Evolutionary conservation across 2,329 filamentous ascomycete genomes (phyloP).

Genomic region (Verticillium longisporum): DNA sequence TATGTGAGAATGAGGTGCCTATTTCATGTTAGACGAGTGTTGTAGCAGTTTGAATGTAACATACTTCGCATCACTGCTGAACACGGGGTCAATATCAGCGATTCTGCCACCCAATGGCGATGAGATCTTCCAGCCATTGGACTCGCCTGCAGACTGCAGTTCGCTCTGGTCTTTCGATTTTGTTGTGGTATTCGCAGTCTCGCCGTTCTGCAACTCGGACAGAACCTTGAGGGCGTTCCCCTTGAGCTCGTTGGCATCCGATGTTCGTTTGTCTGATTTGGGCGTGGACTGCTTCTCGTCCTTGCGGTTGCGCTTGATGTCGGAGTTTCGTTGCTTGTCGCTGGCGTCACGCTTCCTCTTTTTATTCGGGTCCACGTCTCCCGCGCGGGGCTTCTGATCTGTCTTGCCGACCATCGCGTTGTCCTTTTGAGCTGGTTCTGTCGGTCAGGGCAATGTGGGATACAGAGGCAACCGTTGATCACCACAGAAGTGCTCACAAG

Average conservation of each 20-base stretch:
- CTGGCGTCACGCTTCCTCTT: constrained; percentile 41
- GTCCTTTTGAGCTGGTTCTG: neutral
- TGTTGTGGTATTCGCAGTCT: neutral
- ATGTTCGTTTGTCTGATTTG: constrained; percentile 3
- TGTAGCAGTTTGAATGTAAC: constrained; percentile 16
- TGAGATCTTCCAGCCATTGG: constrained; percentile 50
- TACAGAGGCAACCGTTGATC: neutral
- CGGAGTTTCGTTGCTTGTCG: constrained; percentile 32
- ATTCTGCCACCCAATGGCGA: constrained; percentile 60
- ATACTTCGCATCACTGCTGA: constrained; percentile 55
- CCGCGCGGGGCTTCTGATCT: constrained; percentile 18
- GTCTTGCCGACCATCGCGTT: constrained; percentile 27
- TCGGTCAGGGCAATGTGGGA: neutral
- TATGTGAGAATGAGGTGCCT: constrained; percentile 73
- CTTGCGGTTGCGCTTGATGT: constrained; percentile 29
- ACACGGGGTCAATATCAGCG: constrained; percentile 56
- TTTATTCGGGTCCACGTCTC: constrained; percentile 26
- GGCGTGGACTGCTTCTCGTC: constrained; percentile 17
- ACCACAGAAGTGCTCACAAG: neutral
- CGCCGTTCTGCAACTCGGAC: constrained; percentile 7
- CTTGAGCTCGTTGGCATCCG: constrained; percentile 7
- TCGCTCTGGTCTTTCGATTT: neutral
- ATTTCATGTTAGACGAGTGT: constrained; percentile 16
- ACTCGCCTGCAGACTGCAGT: neutral
- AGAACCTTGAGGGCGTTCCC: constrained; percentile 11